These are phyloP conservation scores for Xylaria venustula DNA, from an alignment of 495 filamentous ascomycete species.

Conservation along the genomic window DNA sequence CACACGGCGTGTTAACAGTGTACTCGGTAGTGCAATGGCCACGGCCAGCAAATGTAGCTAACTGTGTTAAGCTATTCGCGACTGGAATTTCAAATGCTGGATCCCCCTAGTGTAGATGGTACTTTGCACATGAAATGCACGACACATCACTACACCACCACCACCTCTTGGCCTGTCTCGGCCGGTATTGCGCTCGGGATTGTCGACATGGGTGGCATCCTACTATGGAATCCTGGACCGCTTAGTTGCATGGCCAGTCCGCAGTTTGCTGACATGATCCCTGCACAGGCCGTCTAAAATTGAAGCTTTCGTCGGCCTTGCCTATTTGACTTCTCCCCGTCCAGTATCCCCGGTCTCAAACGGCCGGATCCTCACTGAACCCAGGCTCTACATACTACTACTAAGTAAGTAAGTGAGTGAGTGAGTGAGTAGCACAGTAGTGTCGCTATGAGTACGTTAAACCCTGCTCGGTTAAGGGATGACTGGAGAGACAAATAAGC, in stretches of 20 bases:
- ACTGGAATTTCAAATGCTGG: background rate
- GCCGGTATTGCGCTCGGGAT: no score
- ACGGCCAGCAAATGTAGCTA: background rate
- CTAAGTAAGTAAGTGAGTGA: no score
- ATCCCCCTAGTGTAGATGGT: background rate
- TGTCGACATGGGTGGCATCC: background rate
- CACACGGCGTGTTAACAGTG: no score
- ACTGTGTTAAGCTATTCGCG: background rate
- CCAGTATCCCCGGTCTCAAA: no score
- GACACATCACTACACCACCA: background rate
- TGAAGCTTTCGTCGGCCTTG: constrained; percentile 9
- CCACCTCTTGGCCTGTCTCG: no score
- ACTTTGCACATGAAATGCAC: background rate
- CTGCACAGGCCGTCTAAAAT: background rate
- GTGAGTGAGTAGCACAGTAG: no score
- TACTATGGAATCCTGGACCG: background rate
- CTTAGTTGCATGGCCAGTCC: constrained; percentile 14
- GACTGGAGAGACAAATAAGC: constrained; percentile 4
- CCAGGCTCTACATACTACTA: no score
- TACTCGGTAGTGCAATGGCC: no score
- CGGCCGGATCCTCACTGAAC: no score
- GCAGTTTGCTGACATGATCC: constrained; percentile 12
- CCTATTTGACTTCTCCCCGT: constrained; percentile 9
- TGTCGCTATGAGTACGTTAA: no score
- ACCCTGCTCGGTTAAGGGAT: no score